Evolutionary conservation across 129 eudicot genomes (phyloP), one percentile per base, ranked within the genome.

Genomic region (Centrapalus pauciflorus): DNA sequence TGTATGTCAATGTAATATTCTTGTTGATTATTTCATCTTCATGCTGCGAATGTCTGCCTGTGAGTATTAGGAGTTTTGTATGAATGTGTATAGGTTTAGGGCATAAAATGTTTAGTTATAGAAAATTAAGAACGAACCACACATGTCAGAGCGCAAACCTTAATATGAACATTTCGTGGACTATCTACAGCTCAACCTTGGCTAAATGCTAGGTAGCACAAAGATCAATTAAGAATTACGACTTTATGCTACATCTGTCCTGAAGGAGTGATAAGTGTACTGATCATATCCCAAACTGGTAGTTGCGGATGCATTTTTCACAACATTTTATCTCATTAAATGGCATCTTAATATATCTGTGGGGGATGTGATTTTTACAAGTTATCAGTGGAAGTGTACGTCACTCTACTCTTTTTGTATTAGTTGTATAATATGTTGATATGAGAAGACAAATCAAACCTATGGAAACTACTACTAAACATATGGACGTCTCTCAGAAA

Each of bases 251-350:
- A 58, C 8, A 16, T 43, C n/a, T 56, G 62, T 56, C 38, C 62
- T 14, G 7, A 13, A 59, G 65, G 46, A 33, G 65, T 59, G 65
- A n/a, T n/a, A n/a, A n/a, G n/a, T n/a, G n/a, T n/a, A n/a, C n/a
- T n/a, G n/a, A 34, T 60, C 40, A 50, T 20, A 20, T 50, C 13
- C 27, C 11, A 6, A 20, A 4, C 8, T 50, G 28, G 16, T 7
- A 16, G 5, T 29, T 33, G 14, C 17, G 13, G 46, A 59, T 32
- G 28, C 23, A 59, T 3, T 59, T 19, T n/a, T 7, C 33, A 8
- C 46, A 24, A 11, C 67, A 38, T 1, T 2, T 43, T 12, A 25
- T 62, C 38, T 63, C 7, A 40, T 63, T 24, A 13, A 63, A 5
- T 25, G 14, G 35, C 34, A 12, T 38, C 55, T 23, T 63, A 25